Conservation (phyloP, 768 basidiomycete genomes). For the Suillus variegatus region DNA sequence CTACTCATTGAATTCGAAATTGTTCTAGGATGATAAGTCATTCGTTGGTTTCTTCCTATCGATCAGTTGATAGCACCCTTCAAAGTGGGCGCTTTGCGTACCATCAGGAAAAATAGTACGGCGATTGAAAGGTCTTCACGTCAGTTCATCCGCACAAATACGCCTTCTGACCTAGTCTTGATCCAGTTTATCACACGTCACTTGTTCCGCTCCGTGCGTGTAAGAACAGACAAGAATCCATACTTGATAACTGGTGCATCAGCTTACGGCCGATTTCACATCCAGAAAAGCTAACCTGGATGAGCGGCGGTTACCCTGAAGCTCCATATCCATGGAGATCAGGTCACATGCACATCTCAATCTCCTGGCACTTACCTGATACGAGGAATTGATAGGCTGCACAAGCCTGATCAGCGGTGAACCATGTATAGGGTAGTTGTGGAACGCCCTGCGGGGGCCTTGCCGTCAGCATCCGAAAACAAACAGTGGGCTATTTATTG, state of each 20-base stretch:
- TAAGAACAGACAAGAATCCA: background rate
- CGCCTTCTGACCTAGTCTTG: background rate
- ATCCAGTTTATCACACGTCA: background rate
- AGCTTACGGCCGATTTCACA: background rate
- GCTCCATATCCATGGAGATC: background rate
- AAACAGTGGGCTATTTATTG: background rate
- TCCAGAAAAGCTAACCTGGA: background rate
- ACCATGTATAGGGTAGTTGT: background rate
- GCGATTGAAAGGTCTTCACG: background rate
- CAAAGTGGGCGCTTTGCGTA: constrained; percentile 16
- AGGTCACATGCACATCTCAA: background rate
- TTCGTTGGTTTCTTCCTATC: constrained; percentile 16
- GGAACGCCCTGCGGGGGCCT: background rate
- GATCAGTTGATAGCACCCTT: constrained; percentile 16
- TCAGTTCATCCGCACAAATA: background rate
- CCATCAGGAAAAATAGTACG: constrained; percentile 21
- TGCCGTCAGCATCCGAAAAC: background rate
- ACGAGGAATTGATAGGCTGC: background rate
- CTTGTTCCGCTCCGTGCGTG: background rate
- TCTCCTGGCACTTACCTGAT: background rate
- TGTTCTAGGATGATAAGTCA: constrained; percentile 9
- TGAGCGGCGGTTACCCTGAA: background rate
- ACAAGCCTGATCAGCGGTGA: background rate
- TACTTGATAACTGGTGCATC: background rate
- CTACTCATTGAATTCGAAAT: constrained; percentile 15